Conservation (phyloP, 257 asterid species). For the Voacanga thouarsii region DNA sequence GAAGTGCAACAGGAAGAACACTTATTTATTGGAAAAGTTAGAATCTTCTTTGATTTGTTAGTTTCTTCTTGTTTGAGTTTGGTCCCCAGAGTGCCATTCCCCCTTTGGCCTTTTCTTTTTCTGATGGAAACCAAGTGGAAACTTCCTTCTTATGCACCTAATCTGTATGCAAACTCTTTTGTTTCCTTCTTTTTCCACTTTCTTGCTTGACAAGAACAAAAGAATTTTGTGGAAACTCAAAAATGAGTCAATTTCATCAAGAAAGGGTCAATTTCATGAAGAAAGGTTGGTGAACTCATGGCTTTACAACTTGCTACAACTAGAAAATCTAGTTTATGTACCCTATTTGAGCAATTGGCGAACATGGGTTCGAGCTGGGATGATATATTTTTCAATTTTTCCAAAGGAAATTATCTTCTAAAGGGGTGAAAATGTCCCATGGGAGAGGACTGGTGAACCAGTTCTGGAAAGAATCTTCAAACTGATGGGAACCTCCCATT, state of each 20-base stretch:
- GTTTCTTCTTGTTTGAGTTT: neutral
- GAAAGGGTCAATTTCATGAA: neutral
- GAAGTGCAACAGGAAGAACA: neutral
- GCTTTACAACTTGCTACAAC: neutral
- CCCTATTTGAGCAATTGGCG: neutral
- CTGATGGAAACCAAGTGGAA: neutral
- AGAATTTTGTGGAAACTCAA: neutral
- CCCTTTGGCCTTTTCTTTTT: neutral
- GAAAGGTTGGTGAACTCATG: neutral
- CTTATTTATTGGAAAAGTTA: neutral
- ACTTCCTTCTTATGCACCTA: neutral
- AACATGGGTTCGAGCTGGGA: neutral
- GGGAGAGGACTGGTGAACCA: conserved; percentile 55
- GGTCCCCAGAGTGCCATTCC: neutral
- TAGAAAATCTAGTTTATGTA: neutral
- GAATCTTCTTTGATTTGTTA: neutral
- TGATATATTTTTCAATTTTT: neutral
- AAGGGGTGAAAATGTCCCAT: conserved; percentile 54
- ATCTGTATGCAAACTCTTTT: no score
- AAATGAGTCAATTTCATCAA: neutral
- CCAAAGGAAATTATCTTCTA: conserved; percentile 43
- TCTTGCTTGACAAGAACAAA: neutral
- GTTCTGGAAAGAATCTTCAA: conserved; percentile 39
- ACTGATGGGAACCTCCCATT: conserved; percentile 10
- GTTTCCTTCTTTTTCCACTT: neutral